Conservation (phyloP, 73 alveolate genomes). For the Paramecium sexaurelia region DNA sequence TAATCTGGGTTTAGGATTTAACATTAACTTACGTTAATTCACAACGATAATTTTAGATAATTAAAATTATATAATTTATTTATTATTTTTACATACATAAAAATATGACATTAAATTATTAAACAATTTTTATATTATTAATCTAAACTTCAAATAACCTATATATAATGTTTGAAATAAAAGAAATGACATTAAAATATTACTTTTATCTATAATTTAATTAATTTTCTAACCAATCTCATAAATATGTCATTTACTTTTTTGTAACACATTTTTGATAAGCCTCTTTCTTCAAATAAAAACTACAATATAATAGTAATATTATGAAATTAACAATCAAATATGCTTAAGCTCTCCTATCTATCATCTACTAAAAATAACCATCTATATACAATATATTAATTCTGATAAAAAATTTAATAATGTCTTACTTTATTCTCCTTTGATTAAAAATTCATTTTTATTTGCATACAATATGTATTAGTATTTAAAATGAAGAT, state of each 20-base stretch:
- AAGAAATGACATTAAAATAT: background rate
- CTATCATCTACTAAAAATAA: too few relatives aligned
- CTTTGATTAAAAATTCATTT: too few relatives aligned
- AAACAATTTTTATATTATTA: background rate
- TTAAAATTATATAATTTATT: background rate
- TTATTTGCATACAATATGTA: too few relatives aligned
- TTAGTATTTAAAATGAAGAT: too few relatives aligned
- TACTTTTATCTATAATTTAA: background rate
- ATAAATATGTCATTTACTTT: background rate
- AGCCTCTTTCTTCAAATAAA: too few relatives aligned
- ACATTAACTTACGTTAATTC: slow-evolving; percentile 38
- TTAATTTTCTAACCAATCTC: background rate
- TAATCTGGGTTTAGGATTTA: background rate
- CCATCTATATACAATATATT: too few relatives aligned
- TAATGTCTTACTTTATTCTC: too few relatives aligned
- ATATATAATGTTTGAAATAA: background rate
- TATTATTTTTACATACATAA: background rate
- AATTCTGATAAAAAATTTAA: too few relatives aligned
- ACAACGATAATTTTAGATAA: slow-evolving; percentile 28
- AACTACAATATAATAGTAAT: too few relatives aligned
- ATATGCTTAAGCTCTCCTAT: too few relatives aligned
- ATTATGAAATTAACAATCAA: too few relatives aligned
- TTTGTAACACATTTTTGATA: too few relatives aligned
- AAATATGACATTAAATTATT: background rate
- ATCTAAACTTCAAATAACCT: background rate